Evolutionary conservation across 139 green algal species (phyloP).

Genomic region (Coelastrella sp.): DNA sequence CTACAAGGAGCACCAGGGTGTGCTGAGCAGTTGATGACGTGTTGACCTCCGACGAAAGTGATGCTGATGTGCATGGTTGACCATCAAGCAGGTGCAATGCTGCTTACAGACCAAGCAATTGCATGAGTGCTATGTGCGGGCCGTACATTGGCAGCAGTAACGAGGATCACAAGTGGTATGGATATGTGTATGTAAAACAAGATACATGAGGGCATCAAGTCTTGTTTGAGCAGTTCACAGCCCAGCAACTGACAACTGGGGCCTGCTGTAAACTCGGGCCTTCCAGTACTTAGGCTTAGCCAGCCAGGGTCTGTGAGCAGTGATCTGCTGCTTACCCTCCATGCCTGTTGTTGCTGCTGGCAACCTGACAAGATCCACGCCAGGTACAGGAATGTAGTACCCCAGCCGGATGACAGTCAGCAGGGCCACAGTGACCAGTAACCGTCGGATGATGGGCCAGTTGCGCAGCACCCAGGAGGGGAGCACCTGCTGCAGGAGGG

Average conservation of each 20-base stretch:
- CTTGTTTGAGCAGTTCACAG: too few species aligned
- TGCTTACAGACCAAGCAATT: not conserved
- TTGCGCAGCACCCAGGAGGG: slow-evolving; percentile 14
- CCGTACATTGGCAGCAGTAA: too few species aligned
- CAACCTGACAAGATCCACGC: slow-evolving; percentile 57
- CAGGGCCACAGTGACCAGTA: slow-evolving; percentile 59
- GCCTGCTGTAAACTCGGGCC: too few species aligned
- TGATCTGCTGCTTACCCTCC: slow-evolving; percentile 56
- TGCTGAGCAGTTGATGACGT: not conserved
- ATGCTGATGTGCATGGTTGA: too few species aligned
- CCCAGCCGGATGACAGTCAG: slow-evolving; percentile 63
- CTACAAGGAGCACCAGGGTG: slow-evolving; percentile 16
- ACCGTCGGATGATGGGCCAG: slow-evolving; percentile 54
- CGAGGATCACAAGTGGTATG: too few species aligned
- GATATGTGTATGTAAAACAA: too few species aligned
- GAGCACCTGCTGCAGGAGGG: not conserved
- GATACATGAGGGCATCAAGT: too few species aligned
- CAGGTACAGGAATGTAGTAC: slow-evolving; percentile 68
- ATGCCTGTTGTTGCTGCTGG: slow-evolving; percentile 15
- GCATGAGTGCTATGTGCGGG: too few species aligned
- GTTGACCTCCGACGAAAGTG: too few species aligned
- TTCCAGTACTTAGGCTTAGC: too few species aligned
- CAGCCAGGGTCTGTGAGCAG: not conserved
- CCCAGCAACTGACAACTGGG: too few species aligned
- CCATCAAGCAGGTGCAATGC: too few species aligned